These are phyloP conservation scores for Oryza longistaminata DNA, from an alignment of 176 grass and related monocot genomes.

Conservation along the genomic window DNA sequence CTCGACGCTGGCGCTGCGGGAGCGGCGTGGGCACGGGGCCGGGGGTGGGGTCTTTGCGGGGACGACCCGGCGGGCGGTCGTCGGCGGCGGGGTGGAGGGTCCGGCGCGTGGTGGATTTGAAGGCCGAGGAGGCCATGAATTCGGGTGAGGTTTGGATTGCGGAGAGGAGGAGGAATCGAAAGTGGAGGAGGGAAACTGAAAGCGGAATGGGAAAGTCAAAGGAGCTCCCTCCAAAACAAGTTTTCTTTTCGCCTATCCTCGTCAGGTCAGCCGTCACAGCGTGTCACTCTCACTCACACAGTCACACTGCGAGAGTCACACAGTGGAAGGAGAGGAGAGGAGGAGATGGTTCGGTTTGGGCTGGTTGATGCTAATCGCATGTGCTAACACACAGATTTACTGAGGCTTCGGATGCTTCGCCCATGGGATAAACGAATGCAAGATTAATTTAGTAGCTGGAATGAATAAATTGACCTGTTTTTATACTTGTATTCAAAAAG, in stretches of 20 bases:
- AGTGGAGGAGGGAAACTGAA: no score
- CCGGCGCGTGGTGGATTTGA: conserved; percentile 45
- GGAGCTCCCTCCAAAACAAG: neutral
- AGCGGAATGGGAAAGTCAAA: neutral
- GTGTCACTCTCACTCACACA: no score
- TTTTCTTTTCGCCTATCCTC: conserved; percentile 26
- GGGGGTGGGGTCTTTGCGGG: neutral
- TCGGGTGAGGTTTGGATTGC: neutral
- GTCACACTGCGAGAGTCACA: no score
- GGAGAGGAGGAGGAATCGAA: neutral
- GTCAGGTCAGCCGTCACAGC: neutral
- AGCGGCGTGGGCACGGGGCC: conserved; percentile 36
- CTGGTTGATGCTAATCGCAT: neutral
- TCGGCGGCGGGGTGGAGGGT: conserved; percentile 3
- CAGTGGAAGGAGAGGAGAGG: no score
- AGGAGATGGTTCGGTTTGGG: no score
- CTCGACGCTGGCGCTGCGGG: conserved; percentile 46
- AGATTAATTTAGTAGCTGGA: no score
- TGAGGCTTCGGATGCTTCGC: neutral
- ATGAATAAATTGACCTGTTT: no score
- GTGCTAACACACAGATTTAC: neutral
- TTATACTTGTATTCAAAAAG: no score
- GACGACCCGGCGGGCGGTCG: neutral
- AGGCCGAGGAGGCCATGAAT: conserved; percentile 46
- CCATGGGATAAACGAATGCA: neutral